Base-by-base conservation (phyloP, 345 rosid genomes). In the Aethionema arabicum region DNA sequence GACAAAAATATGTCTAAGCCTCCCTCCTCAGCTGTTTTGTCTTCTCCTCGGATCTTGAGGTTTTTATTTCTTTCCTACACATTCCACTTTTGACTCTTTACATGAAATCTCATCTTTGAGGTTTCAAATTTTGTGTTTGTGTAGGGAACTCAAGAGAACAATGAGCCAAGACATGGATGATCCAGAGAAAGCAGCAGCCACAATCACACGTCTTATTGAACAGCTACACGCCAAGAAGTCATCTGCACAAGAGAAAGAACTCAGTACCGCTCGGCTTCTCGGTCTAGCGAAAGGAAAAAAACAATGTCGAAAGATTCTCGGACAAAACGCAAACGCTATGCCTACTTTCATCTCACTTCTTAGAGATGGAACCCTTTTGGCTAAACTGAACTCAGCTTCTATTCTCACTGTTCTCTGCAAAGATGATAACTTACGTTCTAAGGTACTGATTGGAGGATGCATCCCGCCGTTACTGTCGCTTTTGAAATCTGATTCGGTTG, bases 401-500 rank as follows among this genome's bases (percentile, higher is more conserved):
- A 72, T 77, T 44, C 75, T 91, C 3, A 83, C 84, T 40, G 73
- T 70, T 62, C 47, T 91, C 52, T 88, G 92, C 83, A 80, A 83
- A 80, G 92, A 91, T 63, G 85, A 83, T 32, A 87, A 83, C 35
- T 51, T 91, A 37, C 87, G 92, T 60, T 67, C 88, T 50, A 83
- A 90, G 72, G 87, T 91, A 42, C 80, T 91, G 14, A 86, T 88
- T 14, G 98, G 96, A 21, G 96, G 98, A 51, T 91, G 98, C 63
- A 81, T 88, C 66, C 98, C 95, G 0, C 98, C 96, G 8, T 59
- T 91, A 52, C 84, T 91, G 46, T 82, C 83, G 2, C 88, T 88
- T 70, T 65, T 91, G 81, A 88, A 85, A 68, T 88, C 96, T 40
- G 81, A 80, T 42, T 78, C 81, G 30, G 59, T 76, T 68, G 96